Base-by-base conservation (phyloP, 2,329 filamentous ascomycete species). In the Pseudogymnoascus sp. region DNA sequence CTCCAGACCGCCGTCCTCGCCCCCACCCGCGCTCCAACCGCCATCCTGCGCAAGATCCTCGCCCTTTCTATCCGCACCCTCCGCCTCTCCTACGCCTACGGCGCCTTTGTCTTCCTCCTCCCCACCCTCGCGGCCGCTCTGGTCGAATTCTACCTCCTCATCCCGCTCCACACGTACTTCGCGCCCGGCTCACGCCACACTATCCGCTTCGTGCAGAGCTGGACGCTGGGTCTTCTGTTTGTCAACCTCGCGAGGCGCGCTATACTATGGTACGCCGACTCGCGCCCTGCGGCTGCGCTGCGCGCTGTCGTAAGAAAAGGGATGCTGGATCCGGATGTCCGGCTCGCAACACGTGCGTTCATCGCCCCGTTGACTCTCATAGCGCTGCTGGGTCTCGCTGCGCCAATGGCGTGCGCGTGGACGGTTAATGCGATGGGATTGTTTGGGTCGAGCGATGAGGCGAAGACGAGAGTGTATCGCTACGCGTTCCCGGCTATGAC, bases 181-280 rank as follows among this genome's bases (percentile, higher is more conserved):
- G 71, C 60, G 37, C 63, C 61, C 24, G 67, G 68, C 50, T 79
- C 76, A 59, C 73, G 74, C 13, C 90, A 95, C 70, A 89, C 87
- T 6, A 84, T 97, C 41, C 88, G 95, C 64, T 81, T 97, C 64
- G 87, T 97, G 41, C 93, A 97, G 71, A 87, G 92, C 62, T 99
- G 93, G 92, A 96, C 92, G 0, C 79, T 99, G 1, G 94, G 94
- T 4, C 82, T 99, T 21, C 81, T 99, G 2, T 97, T 96, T 73
- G 81, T 95, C 31, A 92, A 96, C 66, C 84, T 97, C 68, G 84
- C 84, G 0, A 82, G 85, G 13, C 86, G 88, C 39, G 76, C 91
- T 68, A 79, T 92, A 26, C 78, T 88, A 10, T 59, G 57, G 57
- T 36, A 40, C 13, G 5, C 33, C 2, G 81, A 85, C 8, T 88